Evolutionary conservation across 495 filamentous ascomycete species (phyloP).

Genomic region (Penicillium samsonianum): DNA sequence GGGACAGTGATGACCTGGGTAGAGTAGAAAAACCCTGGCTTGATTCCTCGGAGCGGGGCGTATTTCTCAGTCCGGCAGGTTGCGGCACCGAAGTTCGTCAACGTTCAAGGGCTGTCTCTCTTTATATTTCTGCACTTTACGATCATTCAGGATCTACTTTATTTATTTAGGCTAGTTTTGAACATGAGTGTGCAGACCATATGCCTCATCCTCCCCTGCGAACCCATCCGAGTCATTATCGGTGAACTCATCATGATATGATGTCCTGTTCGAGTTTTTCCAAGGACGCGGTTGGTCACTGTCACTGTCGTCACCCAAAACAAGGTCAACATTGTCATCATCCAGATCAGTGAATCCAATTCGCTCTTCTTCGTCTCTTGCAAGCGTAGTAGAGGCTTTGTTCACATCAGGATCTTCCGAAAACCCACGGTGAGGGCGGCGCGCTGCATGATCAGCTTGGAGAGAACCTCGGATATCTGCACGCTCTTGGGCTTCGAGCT

Average conservation of each 20-base stretch:
- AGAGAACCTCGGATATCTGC: conserved; percentile 47
- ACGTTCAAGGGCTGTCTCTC: background rate
- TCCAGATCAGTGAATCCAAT: conserved; percentile 49
- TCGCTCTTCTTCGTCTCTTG: conserved; percentile 51
- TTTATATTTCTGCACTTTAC: conserved; percentile 10
- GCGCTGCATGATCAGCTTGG: conserved; percentile 42
- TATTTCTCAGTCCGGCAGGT: conserved; percentile 34
- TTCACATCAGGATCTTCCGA: conserved; percentile 49
- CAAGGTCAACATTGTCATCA: conserved; percentile 45
- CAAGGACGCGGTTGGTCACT: conserved; percentile 28
- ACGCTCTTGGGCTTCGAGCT: conserved; percentile 82
- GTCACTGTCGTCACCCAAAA: conserved; percentile 42
- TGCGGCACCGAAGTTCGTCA: conserved; percentile 3
- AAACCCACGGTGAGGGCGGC: conserved; percentile 43
- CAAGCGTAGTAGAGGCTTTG: conserved; percentile 44
- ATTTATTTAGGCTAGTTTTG: conserved; percentile 15
- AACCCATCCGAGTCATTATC: conserved; percentile 54
- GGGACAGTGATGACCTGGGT: conserved; percentile 11
- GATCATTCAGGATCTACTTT: conserved; percentile 1
- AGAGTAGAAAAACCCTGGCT: conserved; percentile 19
- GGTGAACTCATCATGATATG: conserved; percentile 56
- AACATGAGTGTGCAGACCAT: conserved; percentile 50
- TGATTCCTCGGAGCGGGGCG: conserved; percentile 28
- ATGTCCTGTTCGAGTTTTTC: conserved; percentile 25
- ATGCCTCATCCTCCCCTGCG: conserved; percentile 47